phyloP scores from a whole-genome alignment of 805 yeast species.

The Yarrowia sp. region DNA sequence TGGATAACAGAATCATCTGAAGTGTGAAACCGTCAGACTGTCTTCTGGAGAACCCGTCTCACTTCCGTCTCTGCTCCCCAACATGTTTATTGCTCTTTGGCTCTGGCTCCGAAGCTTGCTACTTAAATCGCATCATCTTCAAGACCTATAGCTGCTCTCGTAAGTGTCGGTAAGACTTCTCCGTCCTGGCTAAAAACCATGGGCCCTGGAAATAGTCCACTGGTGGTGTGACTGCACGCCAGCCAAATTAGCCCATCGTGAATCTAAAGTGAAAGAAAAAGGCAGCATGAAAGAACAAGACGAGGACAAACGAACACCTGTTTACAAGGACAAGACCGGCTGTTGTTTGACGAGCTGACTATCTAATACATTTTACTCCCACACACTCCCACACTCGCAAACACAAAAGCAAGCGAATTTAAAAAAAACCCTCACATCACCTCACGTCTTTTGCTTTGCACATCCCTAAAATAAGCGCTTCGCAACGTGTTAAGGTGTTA shows the following conservation, averaged over 20 bases:
- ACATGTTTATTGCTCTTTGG: constrained; percentile 1
- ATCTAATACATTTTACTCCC: too few species aligned
- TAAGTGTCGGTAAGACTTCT: background rate
- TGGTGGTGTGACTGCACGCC: constrained; percentile 26
- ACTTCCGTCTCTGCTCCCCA: background rate
- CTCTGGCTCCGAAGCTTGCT: constrained; percentile 15
- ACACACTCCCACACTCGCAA: too few species aligned
- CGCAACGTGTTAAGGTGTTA: constrained; percentile 18
- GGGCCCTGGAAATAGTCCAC: background rate
- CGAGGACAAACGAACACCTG: background rate
- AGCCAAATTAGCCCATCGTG: background rate
- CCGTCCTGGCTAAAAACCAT: constrained; percentile 13
- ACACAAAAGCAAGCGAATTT: background rate
- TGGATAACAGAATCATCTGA: too few species aligned
- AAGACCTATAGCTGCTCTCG: too few species aligned
- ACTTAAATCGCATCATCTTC: constrained; percentile 13
- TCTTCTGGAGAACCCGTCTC: too few species aligned
- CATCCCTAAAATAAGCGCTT: constrained; percentile 13
- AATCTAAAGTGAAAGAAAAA: too few species aligned
- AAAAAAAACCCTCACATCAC: constrained; percentile 24
- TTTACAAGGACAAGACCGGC: background rate
- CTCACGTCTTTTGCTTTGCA: constrained; percentile 16
- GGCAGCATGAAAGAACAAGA: too few species aligned
- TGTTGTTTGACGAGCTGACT: too few species aligned
- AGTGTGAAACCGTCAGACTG: too few species aligned